phyloP scores from a whole-genome alignment of 2,329 filamentous ascomycete genomes.

The Pseudocercospora eumusae region DNA sequence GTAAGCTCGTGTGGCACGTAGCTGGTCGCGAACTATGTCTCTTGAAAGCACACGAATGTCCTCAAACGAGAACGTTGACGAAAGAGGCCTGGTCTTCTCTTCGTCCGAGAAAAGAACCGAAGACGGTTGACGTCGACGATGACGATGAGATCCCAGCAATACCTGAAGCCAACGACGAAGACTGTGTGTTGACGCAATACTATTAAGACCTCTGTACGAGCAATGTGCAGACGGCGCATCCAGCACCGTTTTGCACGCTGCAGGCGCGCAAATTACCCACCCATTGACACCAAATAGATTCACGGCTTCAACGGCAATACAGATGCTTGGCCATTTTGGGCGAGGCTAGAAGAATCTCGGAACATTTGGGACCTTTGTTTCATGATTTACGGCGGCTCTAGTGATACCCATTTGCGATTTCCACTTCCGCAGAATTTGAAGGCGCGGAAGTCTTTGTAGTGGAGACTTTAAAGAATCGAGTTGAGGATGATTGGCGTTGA shows the following conservation, averaged over 20 bases:
- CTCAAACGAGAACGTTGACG: slow-evolving; percentile 23
- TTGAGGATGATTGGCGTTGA: slow-evolving; percentile 1
- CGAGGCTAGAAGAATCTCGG: not conserved
- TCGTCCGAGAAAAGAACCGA: not conserved
- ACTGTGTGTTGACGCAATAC: slow-evolving; percentile 1
- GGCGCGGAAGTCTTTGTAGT: not conserved
- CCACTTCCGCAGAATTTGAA: not conserved
- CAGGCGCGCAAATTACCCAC: slow-evolving; percentile 11
- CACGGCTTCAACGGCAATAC: not conserved
- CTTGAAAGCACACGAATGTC: slow-evolving; percentile 38
- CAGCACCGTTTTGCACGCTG: not conserved
- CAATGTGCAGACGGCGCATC: not conserved
- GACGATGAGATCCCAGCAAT: slow-evolving; percentile 12
- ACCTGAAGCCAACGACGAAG: slow-evolving; percentile 7
- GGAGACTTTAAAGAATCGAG: not conserved
- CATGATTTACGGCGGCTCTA: slow-evolving; percentile 13
- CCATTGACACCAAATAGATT: not conserved
- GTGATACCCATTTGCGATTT: slow-evolving; percentile 21
- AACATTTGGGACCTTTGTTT: not conserved
- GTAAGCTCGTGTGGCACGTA: slow-evolving; percentile 43
- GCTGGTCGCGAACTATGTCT: slow-evolving; percentile 45
- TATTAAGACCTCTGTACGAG: not conserved
- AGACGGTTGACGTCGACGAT: slow-evolving; percentile 35
- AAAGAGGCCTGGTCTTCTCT: slow-evolving; percentile 33
- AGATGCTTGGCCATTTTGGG: not conserved